Percentiles rank a stretch among this genome's conserved stretches.
phyloP scores from a whole-genome alignment of 306 rosid species.

The Cucumis hystrix region DNA sequence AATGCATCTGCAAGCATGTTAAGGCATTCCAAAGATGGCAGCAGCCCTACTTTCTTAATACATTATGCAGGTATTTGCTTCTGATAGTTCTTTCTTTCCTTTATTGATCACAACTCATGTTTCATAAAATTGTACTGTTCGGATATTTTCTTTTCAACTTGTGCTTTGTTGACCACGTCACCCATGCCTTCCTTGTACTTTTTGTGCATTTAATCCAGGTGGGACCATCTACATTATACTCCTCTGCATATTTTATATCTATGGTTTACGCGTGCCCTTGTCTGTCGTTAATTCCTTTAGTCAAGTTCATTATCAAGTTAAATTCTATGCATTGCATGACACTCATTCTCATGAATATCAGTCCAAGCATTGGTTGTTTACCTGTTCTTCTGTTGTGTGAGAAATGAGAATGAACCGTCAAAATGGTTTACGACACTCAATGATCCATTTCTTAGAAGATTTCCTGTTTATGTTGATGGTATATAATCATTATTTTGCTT shows the following conservation, averaged over 20 bases:
- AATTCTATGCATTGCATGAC: not conserved
- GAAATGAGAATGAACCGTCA: not conserved
- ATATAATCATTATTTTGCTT: constrained; percentile 8
- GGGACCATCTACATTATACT: not conserved
- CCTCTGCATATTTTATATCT: not conserved
- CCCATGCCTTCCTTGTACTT: not conserved
- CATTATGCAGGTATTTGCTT: constrained; percentile 73
- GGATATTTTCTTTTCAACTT: no score
- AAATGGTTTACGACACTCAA: not conserved
- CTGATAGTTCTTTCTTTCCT: not conserved
- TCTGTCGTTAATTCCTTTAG: not conserved
- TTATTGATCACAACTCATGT: not conserved
- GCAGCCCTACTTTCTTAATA: constrained; percentile 62
- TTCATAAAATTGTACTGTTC: not conserved
- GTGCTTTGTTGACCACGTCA: not conserved
- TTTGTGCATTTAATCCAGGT: not conserved
- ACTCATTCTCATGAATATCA: not conserved
- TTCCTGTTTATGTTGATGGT: not conserved
- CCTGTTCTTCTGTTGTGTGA: not conserved
- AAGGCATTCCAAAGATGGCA: constrained; percentile 69
- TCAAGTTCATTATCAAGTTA: not conserved
- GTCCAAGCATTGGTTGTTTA: not conserved
- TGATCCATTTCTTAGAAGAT: not conserved
- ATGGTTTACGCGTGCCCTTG: not conserved
- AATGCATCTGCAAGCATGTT: constrained; percentile 33